Evolutionary conservation across 2,329 filamentous ascomycete genomes (phyloP).

Genomic region (Emergomyces orientalis): DNA sequence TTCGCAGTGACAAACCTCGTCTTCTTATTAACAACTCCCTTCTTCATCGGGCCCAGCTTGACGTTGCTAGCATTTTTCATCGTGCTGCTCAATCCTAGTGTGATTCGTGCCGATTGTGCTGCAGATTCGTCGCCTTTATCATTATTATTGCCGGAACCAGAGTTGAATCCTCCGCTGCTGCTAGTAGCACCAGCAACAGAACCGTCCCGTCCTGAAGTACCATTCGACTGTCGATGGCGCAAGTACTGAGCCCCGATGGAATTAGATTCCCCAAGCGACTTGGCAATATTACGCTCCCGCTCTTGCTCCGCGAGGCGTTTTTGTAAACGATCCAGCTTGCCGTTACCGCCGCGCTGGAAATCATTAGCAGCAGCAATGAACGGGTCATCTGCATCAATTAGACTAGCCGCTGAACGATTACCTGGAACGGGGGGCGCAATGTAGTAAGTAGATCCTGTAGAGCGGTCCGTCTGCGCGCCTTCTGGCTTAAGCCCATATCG

Average conservation of each 20-base stretch:
- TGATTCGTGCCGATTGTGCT: conserved; percentile 8
- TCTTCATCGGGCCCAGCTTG: conserved; percentile 29
- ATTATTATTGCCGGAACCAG: not conserved
- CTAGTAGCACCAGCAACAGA: not conserved
- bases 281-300: conserved; percentile 38
- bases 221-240: conserved; percentile 22
- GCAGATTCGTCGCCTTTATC: not conserved
- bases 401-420: conserved; percentile 31
- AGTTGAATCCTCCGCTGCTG: not conserved
- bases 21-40: conserved; percentile 45
- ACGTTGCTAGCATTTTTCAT: conserved; percentile 32
- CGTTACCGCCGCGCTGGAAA: conserved; percentile 30
- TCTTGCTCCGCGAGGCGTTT: conserved; percentile 36
- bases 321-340: conserved; percentile 35
- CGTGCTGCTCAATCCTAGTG: conserved; percentile 20
- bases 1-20: conserved; percentile 71
- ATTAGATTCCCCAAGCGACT: conserved; percentile 33
- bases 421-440: conserved; percentile 28
- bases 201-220: not conserved
- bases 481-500: conserved; percentile 16
- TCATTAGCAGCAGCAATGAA: conserved; percentile 34
- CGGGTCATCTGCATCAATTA: conserved; percentile 36
- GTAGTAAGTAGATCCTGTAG: conserved; percentile 38
- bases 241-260: conserved; percentile 40
- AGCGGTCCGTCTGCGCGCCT: conserved; percentile 31